Evolutionary conservation across 2,329 filamentous ascomycete species (phyloP), one percentile per base, ranked within the genome.

Genomic region (Microsporum ferrugineum): DNA sequence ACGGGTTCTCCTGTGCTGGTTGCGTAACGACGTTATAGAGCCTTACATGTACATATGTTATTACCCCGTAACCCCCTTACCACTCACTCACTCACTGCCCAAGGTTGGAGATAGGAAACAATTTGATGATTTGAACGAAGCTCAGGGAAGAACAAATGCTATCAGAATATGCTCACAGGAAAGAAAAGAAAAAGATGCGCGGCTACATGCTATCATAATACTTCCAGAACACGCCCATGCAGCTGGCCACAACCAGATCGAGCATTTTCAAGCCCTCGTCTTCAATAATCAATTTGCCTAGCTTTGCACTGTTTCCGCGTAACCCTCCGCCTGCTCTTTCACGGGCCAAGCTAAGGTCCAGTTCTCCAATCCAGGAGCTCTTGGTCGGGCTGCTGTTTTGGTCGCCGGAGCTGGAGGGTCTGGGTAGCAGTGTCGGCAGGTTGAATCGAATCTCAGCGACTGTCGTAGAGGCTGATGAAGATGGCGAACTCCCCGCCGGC

Each of bases 251-350:
- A 0, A 95, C 79, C 62, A 99, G 73, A 78, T 99, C 94, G 68
- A 97, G 75, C 92, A 99, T 97, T 78, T 95, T 95, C 65, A 95
- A 76, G 0, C 94, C 94, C 68, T 95, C 91, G 61, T 92, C 85
- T 67, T 91, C 84, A 41, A 99, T 82, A 58, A 97, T 90, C 58
- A 99, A 77, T 75, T 97, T 99, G 0, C 92, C 94, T 67, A 99
- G 77, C 77, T 99, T 99, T 2, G 90, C 91, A 68, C 89, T 84
- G 72, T 89, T 91, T 0, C 92, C 92, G 51, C 87, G 82, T 69
- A 88, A 87, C 0, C 92, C 92, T 27, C 92, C 92, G 1, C 92
- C 92, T 0, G 91, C 91, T 61, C 82, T 84, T 73, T 97, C 92
- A 65, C 84, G 83, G 0, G 91, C 92, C 0, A 96, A 78, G 27